phyloP scores from a whole-genome alignment of 371 early-diverging fungal genomes.

The Umbelopsis sp. region DNA sequence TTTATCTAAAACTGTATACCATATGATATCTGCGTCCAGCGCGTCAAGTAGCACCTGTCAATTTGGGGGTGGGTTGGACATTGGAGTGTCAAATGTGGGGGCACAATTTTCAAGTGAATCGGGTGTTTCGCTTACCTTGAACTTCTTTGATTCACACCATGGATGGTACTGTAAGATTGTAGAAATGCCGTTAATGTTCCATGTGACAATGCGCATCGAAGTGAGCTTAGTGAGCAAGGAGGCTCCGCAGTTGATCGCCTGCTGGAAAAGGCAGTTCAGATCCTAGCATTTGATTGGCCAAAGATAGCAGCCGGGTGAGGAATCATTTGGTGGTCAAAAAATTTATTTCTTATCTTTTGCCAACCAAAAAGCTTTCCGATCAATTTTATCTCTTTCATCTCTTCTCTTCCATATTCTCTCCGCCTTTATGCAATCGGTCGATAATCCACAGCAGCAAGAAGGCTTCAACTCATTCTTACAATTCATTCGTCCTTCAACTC shows the following conservation, averaged over 20 bases:
- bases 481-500: neutral
- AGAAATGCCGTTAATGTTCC: constrained; percentile 72
- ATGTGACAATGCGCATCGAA: constrained; percentile 60
- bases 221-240: neutral
- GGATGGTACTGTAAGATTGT: constrained; percentile 64
- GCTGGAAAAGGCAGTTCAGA: constrained; percentile 10
- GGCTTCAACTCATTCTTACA: constrained; percentile 11
- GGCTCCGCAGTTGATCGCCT: neutral
- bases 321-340: constrained; percentile 3
- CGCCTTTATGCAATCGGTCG: constrained; percentile 4
- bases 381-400: neutral
- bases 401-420: constrained; percentile 1
- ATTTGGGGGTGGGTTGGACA: neutral
- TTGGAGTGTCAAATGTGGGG: neutral
- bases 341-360: constrained; percentile 7
- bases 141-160: constrained; percentile 54
- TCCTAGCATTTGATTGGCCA: constrained; percentile 1
- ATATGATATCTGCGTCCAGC: constrained; percentile 75
- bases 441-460: constrained; percentile 17
- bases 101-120: no score
- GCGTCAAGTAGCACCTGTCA: constrained; percentile 56
- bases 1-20: constrained; percentile 36
- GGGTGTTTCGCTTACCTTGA: constrained; percentile 42
- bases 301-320: constrained; percentile 13
- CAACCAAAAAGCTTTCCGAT: neutral